Conservation (phyloP, 1,284 basidiomycete species). For the Moniliophthora roreri region DNA sequence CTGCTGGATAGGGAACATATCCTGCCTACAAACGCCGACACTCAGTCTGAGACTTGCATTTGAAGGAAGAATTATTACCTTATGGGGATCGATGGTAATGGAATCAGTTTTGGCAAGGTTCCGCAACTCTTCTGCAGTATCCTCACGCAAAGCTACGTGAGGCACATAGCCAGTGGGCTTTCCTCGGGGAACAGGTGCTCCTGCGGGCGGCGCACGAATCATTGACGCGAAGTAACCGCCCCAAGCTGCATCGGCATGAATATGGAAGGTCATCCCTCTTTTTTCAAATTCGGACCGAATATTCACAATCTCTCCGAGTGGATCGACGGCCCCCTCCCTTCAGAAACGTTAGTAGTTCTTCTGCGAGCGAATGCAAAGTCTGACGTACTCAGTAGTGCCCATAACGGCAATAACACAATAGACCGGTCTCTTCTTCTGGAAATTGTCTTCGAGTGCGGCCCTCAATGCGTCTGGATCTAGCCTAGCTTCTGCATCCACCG, state of each 20-base stretch:
- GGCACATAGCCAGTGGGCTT: neutral
- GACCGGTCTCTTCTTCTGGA: conserved; percentile 30
- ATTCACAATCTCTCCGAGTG: neutral
- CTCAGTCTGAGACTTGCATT: neutral
- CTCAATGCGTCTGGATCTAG: conserved; percentile 31
- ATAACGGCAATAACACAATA: conserved; percentile 45
- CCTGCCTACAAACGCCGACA: neutral
- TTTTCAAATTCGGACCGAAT: neutral
- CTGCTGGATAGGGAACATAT: neutral
- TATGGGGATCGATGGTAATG: neutral
- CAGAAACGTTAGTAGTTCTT: neutral
- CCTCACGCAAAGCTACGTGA: neutral
- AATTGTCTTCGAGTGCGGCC: conserved; percentile 27
- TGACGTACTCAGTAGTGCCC: conserved; percentile 43
- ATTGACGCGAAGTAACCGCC: neutral
- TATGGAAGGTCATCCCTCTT: neutral
- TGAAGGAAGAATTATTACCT: neutral
- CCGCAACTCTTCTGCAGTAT: neutral
- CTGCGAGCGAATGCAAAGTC: neutral
- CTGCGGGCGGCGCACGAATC: neutral
- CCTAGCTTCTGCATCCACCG: conserved; percentile 37
- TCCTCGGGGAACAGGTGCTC: neutral
- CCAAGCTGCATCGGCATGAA: neutral
- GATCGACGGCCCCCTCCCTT: neutral
- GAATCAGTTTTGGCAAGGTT: neutral